A percentile compares a stretch with the other conserved stretches of the same genome.
Evolutionary conservation across 306 rosid species (phyloP).

Genomic region (Mimosa bimucronata): DNA sequence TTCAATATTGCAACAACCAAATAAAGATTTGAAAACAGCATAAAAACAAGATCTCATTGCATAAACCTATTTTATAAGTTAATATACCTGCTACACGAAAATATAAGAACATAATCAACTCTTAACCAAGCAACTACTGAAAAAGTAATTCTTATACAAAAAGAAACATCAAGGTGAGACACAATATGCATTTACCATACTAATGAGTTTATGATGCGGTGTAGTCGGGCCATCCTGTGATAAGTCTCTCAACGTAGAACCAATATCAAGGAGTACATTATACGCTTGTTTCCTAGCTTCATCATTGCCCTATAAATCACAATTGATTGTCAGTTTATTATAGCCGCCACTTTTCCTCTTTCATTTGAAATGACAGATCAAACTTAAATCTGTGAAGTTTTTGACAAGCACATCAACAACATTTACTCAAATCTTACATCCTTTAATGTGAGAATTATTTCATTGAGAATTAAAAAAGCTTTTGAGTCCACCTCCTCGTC

Average conservation of each 20-base stretch:
- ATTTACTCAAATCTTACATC: slow-evolving; percentile 61
- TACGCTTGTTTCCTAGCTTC: slow-evolving; percentile 80
- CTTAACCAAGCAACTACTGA: background rate
- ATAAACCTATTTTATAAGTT: background rate
- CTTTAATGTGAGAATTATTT: slow-evolving; percentile 76
- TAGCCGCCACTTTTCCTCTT: slow-evolving; percentile 11
- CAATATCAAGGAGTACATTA: slow-evolving; percentile 65
- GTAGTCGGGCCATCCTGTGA: slow-evolving; percentile 49
- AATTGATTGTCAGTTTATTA: slow-evolving; percentile 33
- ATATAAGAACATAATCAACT: background rate
- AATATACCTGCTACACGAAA: background rate
- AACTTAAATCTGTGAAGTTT: slow-evolving; percentile 26
- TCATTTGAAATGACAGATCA: slow-evolving; percentile 25
- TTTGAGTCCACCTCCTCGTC: slow-evolving; percentile 72
- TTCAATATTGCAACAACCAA: background rate
- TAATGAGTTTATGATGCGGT: slow-evolving; percentile 69
- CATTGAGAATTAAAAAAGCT: slow-evolving; percentile 88
- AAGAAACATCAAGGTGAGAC: slow-evolving; percentile 23
- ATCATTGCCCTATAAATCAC: slow-evolving; percentile 64
- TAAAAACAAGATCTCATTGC: background rate
- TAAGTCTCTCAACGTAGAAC: slow-evolving; percentile 67
- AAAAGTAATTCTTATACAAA: background rate
- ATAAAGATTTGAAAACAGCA: background rate
- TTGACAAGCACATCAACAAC: slow-evolving; percentile 15
- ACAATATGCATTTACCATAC: slow-evolving; percentile 66